phyloP scores from a whole-genome alignment of 805 yeast genomes.

The Blastobotrys peoriensis region DNA sequence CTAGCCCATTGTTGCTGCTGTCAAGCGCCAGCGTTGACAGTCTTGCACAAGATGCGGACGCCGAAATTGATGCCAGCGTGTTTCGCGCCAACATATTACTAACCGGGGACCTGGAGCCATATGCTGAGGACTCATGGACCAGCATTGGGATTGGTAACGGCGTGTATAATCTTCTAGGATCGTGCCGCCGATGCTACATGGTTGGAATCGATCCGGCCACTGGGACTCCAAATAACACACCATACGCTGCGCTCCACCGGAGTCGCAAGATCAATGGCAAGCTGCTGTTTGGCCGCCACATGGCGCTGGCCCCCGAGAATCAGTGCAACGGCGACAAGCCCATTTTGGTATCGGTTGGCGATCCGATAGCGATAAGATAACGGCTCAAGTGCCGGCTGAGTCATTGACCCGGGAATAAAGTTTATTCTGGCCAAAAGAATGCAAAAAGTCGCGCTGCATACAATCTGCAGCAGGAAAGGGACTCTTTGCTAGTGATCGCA shows the following conservation, averaged over 20 bases:
- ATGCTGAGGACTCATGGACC: conserved; percentile 37
- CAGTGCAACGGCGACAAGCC: background rate
- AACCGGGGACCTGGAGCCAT: conserved; percentile 25
- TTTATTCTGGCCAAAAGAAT: too few species aligned
- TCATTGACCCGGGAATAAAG: too few species aligned
- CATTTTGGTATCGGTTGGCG: background rate
- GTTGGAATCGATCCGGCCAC: conserved; percentile 35
- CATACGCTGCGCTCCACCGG: conserved; percentile 32
- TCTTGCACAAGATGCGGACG: conserved; percentile 14
- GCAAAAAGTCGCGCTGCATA: too few species aligned
- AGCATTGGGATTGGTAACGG: conserved; percentile 16
- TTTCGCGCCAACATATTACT: conserved; percentile 39
- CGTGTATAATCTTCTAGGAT: conserved; percentile 21
- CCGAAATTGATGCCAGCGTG: conserved; percentile 14
- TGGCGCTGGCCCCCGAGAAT: conserved; percentile 10
- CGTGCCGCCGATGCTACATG: conserved; percentile 42
- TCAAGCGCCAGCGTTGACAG: conserved; percentile 28
- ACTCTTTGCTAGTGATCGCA: too few species aligned
- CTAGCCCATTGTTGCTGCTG: conserved; percentile 36
- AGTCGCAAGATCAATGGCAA: conserved; percentile 32
- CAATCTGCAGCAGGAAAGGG: too few species aligned
- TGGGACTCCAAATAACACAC: conserved; percentile 32
- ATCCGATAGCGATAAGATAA: background rate
- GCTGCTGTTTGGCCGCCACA: conserved; percentile 36
- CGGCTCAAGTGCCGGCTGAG: too few species aligned